Base-by-base conservation (phyloP, 768 basidiomycete species). In the Lanmaoa rubissima region DNA sequence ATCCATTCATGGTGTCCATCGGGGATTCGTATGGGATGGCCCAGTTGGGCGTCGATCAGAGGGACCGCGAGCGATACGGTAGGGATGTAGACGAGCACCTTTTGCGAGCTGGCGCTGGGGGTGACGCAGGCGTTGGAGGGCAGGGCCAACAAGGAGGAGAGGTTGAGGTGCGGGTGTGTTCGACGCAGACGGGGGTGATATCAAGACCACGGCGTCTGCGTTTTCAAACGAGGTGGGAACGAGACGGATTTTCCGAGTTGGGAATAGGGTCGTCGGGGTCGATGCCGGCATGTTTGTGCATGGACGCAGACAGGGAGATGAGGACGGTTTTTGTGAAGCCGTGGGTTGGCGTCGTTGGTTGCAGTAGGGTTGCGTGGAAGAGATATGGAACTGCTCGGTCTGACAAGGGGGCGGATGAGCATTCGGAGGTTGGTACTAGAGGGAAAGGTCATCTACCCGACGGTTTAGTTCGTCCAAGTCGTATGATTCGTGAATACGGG, bases 51-150 rank as follows among this genome's bases (percentile, higher is more conserved):
- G 56, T 28, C 51, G 61, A 43, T 65, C 58, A 12, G 54, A 39
- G 21, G 60, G 49, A 28, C 54, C 40, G 17, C 63, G 69, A n/a
- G 73, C 68, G 35, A 83, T 71, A 59, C 79, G 79, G 67, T 86
- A 88, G 3, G 86, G 85, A 58, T 82, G 80, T 9, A 87, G 60
- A 21, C 81, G 76, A 10, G 79, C 74, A 38, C 81, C 80, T 57
- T 76, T 76, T 14, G 75, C 71, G 28, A 82, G 58, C 17, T 68
- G 76, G 10, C 72, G 66, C 35, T 73, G 68, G 1, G 77, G 73
- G 12, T 76, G 71, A 51, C 83, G 81, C 46, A 85, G 69, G 19
- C 72, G 69, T 42, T 77, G 71, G 16, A 84, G 62, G 0, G 79
- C 78, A 1, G 75, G 73, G 1, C 84, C 85, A 14, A 83, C 74